Evolutionary conservation across 2,329 filamentous ascomycete species (phyloP), one percentile per base, ranked within the genome.

Genomic region (Epichloe uncinata): DNA sequence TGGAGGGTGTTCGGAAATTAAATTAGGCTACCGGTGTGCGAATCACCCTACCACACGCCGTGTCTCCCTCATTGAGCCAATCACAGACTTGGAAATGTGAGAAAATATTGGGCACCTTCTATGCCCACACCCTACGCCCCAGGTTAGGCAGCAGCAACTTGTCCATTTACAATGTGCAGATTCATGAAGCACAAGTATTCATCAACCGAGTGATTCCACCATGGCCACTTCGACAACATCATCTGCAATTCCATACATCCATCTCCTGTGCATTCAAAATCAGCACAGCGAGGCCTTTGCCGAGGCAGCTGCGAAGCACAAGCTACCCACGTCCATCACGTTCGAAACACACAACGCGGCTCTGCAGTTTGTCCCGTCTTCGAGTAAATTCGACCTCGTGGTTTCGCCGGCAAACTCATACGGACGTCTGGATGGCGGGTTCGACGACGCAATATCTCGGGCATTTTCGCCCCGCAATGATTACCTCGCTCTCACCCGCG

Each of bases 321-420:
- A 61, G 55, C 65, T 71, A 3, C 56, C 63, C 2, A 43, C 59
- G 11, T 55, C 59, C 2, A 48, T 64, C 9, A 49, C 54, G 8
- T 55, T 69, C 48, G 63, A 65, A 5, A 55, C 71, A 26, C 69
- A 71, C 55, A 57, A 70, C 52, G 63, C 58, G 42, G 59, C 61
- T 6, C 66, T 78, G 5, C 60, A 64, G 9, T 56, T 60, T 2
- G 56, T 77, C 3, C 61, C 69, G 0, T 11, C 56, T 0, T 47
- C 52, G 0, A 58, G 66, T 8, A 61, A 61, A 33, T 75, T 74
- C 56, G 69, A 77, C 56, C 62, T 71, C 12, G 61, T 78, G 41
- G 73, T 77, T 20, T 78, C 74, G 1, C 75, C 74, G 0, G 73
- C 74, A 41, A 78, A 78, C 55, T 76, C 73, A 1, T 78, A 76